Base-by-base conservation (phyloP, 148 eudicot genomes). In the Chenopodium berlandieri region DNA sequence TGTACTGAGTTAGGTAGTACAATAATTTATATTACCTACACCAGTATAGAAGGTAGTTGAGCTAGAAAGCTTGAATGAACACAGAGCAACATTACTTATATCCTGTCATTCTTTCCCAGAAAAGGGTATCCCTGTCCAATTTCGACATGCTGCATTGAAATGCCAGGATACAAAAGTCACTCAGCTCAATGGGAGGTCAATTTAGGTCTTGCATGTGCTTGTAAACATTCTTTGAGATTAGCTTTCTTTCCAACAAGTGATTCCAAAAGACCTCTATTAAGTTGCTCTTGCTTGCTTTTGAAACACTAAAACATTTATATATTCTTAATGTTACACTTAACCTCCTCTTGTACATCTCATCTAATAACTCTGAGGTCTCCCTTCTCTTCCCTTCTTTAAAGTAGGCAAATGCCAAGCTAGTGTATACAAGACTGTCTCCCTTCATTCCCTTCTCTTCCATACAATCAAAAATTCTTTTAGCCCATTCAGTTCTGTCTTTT, bases 331-430 rank as follows among this genome's bases (percentile, higher is more conserved):
- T 92, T 78, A 95, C 84, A 88, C 84, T 90, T 77, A 92, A 75
- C 81, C 97, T 89, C 85, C 87, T 87, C 84, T 78, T 87, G 76
- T 89, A 92, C 97, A 95, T 95, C 79, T 92, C 93, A 67, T 95
- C 97, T 81, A 95, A 85, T 82, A 92, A 79, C 64, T 83, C 83
- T 7, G 88, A 89, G 81, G 89, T 86, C 77, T 84, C 77, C 77
- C n/a, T 80, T 46, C 48, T 58, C 30, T 91, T 82, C 64, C 94
- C 97, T 17, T 60, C 82, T 87, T 85, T 92, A 75, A 91, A 86
- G 72, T 89, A 89, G 65, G 92, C 95, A 78, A 87, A 90, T 25
- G 97, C 93, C 78, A 95, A 82, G 79, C 91, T 90, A 17, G 92
- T 85, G 79, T 83, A 93, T 58, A 93, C 85, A 9, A 93, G 85